phyloP scores from a whole-genome alignment of 2,329 filamentous ascomycete species.

The Thermothelomyces thermophilus region DNA sequence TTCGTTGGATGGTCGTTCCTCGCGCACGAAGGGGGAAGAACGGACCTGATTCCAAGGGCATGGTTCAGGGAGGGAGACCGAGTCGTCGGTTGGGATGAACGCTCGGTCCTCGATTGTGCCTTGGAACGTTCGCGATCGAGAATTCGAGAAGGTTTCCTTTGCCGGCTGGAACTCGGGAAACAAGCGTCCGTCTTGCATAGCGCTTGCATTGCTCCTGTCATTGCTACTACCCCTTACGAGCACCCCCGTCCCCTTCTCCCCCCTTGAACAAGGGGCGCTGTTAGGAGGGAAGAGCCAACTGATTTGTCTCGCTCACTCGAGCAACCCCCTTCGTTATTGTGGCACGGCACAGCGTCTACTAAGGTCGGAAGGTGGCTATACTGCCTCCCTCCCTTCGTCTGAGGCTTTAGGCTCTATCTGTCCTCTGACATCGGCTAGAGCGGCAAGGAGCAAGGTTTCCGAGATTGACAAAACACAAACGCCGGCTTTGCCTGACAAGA shows the following conservation, averaged over 20 bases:
- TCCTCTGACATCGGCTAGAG: slow-evolving; percentile 4
- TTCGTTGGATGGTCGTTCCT: too few relatives aligned
- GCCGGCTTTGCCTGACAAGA: not conserved
- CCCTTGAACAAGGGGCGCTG: too few relatives aligned
- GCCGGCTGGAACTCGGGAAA: not conserved
- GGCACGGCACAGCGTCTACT: not conserved
- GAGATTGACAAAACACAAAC: too few relatives aligned
- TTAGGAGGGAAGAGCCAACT: not conserved
- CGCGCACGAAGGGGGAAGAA: too few relatives aligned
- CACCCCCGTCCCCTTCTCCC: too few relatives aligned
- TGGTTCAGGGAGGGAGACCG: not conserved
- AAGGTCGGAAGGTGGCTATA: not conserved
- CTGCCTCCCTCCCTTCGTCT: not conserved
- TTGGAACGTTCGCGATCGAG: not conserved
- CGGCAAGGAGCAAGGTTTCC: too few relatives aligned
- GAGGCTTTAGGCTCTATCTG: slow-evolving; percentile 11
- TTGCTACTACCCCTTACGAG: too few relatives aligned
- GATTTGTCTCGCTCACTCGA: not conserved
- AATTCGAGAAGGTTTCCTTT: slow-evolving; percentile 3
- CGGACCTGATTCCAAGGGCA: not conserved
- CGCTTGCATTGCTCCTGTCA: too few relatives aligned
- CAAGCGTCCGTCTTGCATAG: not conserved
- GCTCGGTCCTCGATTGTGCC: not conserved
- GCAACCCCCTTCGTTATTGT: not conserved
- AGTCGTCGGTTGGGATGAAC: not conserved